These are phyloP conservation scores for Thalia dealbata DNA, from an alignment of 176 grass and related monocot genomes.

Conservation along the genomic window DNA sequence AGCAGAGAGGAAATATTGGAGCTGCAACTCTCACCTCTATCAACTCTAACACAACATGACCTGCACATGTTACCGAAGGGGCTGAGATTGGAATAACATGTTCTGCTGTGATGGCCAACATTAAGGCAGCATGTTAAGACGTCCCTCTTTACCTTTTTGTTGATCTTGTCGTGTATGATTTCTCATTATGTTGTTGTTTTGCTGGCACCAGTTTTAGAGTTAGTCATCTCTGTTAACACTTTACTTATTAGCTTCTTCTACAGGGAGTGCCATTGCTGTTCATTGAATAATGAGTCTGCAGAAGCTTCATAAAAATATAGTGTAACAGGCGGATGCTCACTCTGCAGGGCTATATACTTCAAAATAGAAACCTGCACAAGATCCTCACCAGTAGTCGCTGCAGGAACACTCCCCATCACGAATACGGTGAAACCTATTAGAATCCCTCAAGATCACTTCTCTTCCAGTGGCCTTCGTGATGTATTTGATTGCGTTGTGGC, in stretches of 20 bases:
- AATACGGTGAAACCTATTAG: constrained; percentile 81
- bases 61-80: neutral
- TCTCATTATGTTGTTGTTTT: too few relatives aligned
- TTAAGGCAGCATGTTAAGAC: too few relatives aligned
- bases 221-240: too few relatives aligned
- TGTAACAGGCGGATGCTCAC: too few relatives aligned
- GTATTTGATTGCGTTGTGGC: constrained; percentile 61
- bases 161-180: too few relatives aligned
- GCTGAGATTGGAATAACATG: neutral
- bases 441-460: constrained; percentile 72
- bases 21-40: constrained; percentile 6
- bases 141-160: too few relatives aligned
- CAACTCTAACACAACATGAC: neutral
- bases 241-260: too few relatives aligned
- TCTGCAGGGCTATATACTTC: neutral
- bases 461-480: constrained; percentile 55
- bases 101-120: neutral
- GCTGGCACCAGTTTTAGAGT: too few relatives aligned
- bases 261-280: too few relatives aligned
- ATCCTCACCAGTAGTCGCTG: constrained; percentile 48
- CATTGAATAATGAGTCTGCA: too few relatives aligned
- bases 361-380: neutral
- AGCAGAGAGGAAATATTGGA: neutral
- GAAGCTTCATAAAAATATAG: too few relatives aligned
- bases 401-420: constrained; percentile 60